Base-by-base conservation (phyloP, 208 protist genomes). In the Trypanosoma melophagium region DNA sequence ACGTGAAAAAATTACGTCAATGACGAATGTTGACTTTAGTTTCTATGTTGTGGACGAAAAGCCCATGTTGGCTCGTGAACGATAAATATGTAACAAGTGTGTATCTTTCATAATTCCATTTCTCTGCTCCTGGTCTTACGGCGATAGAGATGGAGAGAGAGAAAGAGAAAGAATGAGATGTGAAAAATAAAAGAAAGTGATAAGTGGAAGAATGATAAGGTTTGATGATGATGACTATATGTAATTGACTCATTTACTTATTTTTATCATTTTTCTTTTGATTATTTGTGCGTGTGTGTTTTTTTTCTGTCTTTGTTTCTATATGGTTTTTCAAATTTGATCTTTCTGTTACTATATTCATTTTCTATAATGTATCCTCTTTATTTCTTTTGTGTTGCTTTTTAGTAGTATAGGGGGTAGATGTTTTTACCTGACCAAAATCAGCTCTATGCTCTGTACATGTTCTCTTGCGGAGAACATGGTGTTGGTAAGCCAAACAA, bases 391-490 rank as follows among this genome's bases (percentile, higher is more conserved):
- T 55, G 2, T 52, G 22, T 42, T 28, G 41, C 24, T 55, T n/a
- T 3, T 41, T 35, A 47, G 25, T 3, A 57, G 47, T 19, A n/a
- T 13, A 44, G 8, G 47, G 4, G 12, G 31, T n/a, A 13, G 8
- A 63, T 61, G 40, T 71, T 71, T 57, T 44, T 60, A 40, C 68
- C 68, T 13, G 69, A 71, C 21, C 87, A 93, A 61, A 87, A 89
- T 59, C 79, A 93, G 31, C 77, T 93, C 40, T 88, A 84, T 62
- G 76, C 81, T 38, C 80, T 87, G 53, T 93, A 90, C 61, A 58
- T 86, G 50, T 68, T 72, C 10, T 71, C 79, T 17, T 93, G 87
- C 53, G 84, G 84, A 7, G 71, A 80, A 44, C 71, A 84, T 50
- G 60, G 72, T 10, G 84, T 93, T 49, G 66, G 69, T 3, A 84